Percentiles rank a stretch among this genome's conserved stretches.
These are phyloP conservation scores for Peniophora sp. DNA, from an alignment of 1,284 basidiomycete species.

Conservation along the genomic window DNA sequence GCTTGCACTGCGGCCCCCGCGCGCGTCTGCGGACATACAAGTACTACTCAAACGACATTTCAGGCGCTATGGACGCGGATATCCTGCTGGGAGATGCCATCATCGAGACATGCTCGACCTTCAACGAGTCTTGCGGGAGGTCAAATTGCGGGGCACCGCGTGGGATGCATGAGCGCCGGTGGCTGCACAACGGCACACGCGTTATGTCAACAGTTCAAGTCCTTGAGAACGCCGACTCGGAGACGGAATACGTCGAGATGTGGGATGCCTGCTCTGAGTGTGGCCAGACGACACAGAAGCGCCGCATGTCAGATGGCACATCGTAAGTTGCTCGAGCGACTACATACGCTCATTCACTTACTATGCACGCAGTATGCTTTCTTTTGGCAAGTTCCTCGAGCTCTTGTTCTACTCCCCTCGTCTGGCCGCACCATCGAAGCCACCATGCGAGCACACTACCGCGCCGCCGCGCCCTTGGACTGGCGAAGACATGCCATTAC, in stretches of 20 bases:
- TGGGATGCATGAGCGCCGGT: conserved; percentile 40
- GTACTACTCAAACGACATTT: conserved; percentile 30
- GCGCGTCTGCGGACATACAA: conserved; percentile 40
- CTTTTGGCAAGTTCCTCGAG: conserved; percentile 64
- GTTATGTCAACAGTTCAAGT: conserved; percentile 27
- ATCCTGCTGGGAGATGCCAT: conserved; percentile 37
- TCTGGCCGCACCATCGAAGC: conserved; percentile 29
- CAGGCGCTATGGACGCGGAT: conserved; percentile 20
- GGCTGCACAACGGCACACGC: conserved; percentile 41
- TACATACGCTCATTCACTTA: neutral
- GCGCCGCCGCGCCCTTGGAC: conserved; percentile 24
- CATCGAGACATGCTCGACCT: conserved; percentile 21
- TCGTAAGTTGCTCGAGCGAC: conserved; percentile 33
- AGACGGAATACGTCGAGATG: conserved; percentile 27
- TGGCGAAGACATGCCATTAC: conserved; percentile 24
- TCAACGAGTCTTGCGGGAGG: conserved; percentile 30
- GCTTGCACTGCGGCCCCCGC: conserved; percentile 25
- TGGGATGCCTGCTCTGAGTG: conserved; percentile 55
- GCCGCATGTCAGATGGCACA: conserved; percentile 43
- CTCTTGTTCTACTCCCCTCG: conserved; percentile 51
- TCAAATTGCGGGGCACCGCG: conserved; percentile 31
- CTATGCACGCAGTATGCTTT: conserved; percentile 29
- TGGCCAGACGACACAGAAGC: conserved; percentile 27
- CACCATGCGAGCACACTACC: conserved; percentile 48
- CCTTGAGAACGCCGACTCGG: conserved; percentile 13